Evolutionary conservation across 2,329 filamentous ascomycete genomes (phyloP), one percentile per base, ranked within the genome.

Genomic region (Microdochium paspali): DNA sequence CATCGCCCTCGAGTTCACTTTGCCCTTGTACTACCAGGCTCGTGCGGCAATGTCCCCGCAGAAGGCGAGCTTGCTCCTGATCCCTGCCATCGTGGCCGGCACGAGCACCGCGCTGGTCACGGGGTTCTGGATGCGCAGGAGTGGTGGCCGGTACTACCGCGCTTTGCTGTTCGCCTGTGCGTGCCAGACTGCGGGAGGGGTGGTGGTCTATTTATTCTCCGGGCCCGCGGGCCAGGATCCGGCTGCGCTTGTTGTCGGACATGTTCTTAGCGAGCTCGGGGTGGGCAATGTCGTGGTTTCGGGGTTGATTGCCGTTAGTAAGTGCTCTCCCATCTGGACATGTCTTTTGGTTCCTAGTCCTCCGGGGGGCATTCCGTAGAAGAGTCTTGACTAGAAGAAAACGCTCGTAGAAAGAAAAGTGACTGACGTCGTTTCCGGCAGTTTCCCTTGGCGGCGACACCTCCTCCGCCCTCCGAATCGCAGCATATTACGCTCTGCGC

Each of bases 21-120:
- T 82, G 12, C 79, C 80, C 3, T 64, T 84, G 4, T 82, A 79
- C 61, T 83, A 77, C 61, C 80, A 84, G 56, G 78, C 77, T 2
- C 74, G 76, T 1, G 67, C 77, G 44, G 72, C 72, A 9, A 64
- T 76, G 20, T 69, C 69, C 13, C 77, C 80, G 3, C 76, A 76
- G 0, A 63, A 69, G 46, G 74, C 80, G 6, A 78, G 78, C 1
- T 32, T 80, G 1, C 66, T 74, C 15, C 69, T 84, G 6, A 62
- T 84, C 30, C 80, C 80, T 0, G 67, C 67, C 45, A 79, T 83
- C 47, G 24, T 76, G 3, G 60, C 65, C 6, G 72, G 74, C 24
- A 79, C 82, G 3, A 65, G 58, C 5, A 79, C 80, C 3, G 79
- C 74, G 20, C 62, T 84, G 2, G 68, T 72, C 46, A 71, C 71